Conservation (phyloP, 2,329 filamentous ascomycete species). For the Microascus cirrosus region DNA sequence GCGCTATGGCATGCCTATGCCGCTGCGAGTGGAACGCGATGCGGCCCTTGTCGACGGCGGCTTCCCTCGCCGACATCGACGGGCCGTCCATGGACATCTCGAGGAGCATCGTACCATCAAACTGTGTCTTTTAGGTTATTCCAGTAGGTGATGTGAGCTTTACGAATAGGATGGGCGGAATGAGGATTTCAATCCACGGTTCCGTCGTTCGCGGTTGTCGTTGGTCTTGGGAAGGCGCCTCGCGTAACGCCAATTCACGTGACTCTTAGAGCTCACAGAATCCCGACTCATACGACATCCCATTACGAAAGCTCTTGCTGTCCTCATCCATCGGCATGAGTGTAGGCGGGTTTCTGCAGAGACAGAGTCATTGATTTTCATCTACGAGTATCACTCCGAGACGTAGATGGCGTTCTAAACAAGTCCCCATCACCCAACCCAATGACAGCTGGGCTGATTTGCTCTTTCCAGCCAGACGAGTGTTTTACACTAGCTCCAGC, state of each 20-base stretch:
- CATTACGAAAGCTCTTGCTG: no score
- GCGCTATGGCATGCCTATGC: neutral
- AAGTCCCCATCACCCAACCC: no score
- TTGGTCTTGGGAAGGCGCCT: neutral
- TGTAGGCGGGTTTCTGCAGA: neutral
- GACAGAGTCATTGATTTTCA: neutral
- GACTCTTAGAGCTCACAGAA: neutral
- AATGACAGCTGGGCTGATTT: no score
- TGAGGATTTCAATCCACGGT: neutral
- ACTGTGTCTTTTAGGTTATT: neutral
- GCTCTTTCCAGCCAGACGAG: no score
- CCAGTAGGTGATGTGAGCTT: neutral
- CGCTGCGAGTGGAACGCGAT: neutral
- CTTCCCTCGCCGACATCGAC: neutral
- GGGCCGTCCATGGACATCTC: slow-evolving; percentile 1
- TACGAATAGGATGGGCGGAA: neutral
- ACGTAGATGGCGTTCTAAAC: neutral
- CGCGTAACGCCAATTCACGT: neutral
- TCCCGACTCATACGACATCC: no score
- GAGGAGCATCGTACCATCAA: neutral
- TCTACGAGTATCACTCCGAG: neutral
- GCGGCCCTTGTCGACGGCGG: neutral
- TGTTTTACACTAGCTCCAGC: no score
- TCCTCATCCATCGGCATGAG: no score
- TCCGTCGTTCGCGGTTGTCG: neutral